Conservation (phyloP, 345 rosid genomes). For the Hirschfeldia incana region DNA sequence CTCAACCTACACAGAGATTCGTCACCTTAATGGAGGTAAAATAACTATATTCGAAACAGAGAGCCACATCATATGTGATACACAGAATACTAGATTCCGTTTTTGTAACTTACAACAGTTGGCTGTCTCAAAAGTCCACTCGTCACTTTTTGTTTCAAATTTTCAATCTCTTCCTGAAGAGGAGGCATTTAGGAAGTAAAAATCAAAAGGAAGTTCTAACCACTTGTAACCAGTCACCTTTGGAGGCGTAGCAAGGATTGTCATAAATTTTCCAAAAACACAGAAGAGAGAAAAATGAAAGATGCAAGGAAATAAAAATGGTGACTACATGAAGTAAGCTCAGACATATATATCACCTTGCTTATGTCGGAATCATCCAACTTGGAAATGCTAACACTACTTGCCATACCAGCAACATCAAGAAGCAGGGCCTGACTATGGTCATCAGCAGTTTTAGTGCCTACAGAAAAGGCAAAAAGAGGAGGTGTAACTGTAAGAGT, state of each 20-base stretch:
- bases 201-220: not conserved
- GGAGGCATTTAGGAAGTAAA: conserved; percentile 1
- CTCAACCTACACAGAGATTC: conserved; percentile 25
- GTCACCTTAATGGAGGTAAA: not conserved
- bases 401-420: conserved; percentile 22
- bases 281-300: not conserved
- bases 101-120: conserved; percentile 33
- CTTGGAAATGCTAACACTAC: conserved; percentile 27
- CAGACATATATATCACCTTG: conserved; percentile 22
- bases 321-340: not conserved
- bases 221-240: not conserved
- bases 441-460: conserved; percentile 13
- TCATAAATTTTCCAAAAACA: not conserved
- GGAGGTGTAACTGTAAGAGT: not conserved
- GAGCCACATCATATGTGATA: not conserved
- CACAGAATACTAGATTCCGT: not conserved
- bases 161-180: conserved; percentile 34
- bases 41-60: not conserved
- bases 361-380: conserved; percentile 40
- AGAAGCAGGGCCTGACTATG: conserved; percentile 16
- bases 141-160: conserved; percentile 32
- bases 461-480: not conserved
- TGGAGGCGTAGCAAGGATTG: not conserved
- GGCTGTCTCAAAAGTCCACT: conserved; percentile 36
- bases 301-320: not conserved